phyloP scores from a whole-genome alignment of 495 filamentous ascomycete genomes.

The Podospora fimiseda region DNA sequence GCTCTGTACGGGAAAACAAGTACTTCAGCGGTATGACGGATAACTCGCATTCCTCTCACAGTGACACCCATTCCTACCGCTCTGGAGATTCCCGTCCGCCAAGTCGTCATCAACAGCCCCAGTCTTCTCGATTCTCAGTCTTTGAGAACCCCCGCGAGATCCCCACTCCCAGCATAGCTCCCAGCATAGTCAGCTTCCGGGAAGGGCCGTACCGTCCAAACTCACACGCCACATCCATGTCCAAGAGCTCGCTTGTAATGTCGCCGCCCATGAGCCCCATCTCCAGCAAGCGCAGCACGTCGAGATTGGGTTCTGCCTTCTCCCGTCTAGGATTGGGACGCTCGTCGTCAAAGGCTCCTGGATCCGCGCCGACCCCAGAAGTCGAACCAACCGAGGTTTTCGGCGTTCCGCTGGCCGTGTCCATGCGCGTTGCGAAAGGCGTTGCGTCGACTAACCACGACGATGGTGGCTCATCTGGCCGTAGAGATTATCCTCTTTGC shows the following conservation, averaged over 20 bases:
- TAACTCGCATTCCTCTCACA: not conserved
- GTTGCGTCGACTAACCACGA: slow-evolving; percentile 33
- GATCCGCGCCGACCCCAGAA: slow-evolving; percentile 8
- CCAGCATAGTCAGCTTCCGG: not conserved
- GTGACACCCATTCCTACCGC: not conserved
- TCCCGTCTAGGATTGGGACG: slow-evolving; percentile 11
- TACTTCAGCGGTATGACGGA: not conserved
- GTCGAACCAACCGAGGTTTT: slow-evolving; percentile 27
- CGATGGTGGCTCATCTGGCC: slow-evolving; percentile 30
- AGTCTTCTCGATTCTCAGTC: slow-evolving; percentile 1
- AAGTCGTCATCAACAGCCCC: not conserved
- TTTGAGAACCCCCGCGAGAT: slow-evolving; percentile 14
- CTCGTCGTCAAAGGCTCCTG: not conserved
- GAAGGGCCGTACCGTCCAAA: not conserved
- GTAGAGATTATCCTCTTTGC: slow-evolving; percentile 34
- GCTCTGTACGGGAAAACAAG: not conserved
- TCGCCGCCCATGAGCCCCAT: not conserved
- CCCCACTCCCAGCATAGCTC: not conserved
- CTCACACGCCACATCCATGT: not conserved
- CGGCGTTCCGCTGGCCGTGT: slow-evolving; percentile 30
- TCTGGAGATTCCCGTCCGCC: not conserved
- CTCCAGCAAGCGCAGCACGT: slow-evolving; percentile 14
- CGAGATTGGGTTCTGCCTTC: slow-evolving; percentile 30
- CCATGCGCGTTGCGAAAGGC: slow-evolving; percentile 36
- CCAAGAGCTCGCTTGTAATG: not conserved